These are phyloP conservation scores for Mesotaenium endlicherianum DNA, from an alignment of 139 green algal genomes.

Conservation along the genomic window DNA sequence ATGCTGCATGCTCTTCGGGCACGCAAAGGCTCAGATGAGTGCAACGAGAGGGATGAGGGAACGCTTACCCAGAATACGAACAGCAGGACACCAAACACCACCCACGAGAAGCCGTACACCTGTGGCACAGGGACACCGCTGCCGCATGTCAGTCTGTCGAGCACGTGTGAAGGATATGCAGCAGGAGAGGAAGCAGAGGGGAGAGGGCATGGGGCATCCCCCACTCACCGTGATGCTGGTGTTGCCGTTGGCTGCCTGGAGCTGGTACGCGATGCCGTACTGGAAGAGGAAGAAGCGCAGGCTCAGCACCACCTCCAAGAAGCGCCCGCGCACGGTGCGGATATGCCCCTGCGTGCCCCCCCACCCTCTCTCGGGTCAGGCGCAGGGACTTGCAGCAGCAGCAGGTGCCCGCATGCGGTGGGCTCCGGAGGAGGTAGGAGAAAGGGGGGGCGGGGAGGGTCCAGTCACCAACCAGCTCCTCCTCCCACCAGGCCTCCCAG, in stretches of 20 bases:
- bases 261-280: conserved; percentile 44
- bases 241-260: conserved; percentile 25
- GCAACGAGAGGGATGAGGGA: no score
- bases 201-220: no score
- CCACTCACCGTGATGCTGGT: conserved; percentile 25
- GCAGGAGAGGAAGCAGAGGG: not conserved
- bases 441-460: no score
- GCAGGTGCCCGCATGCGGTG: not conserved
- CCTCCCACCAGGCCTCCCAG: conserved; percentile 53
- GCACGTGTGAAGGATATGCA: not conserved
- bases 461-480: conserved; percentile 36
- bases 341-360: conserved; percentile 12
- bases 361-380: no score
- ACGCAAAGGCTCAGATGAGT: not conserved
- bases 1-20: no score
- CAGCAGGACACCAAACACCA: not conserved
- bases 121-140: not conserved
- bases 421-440: no score
- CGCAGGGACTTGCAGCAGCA: not conserved
- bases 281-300: conserved; percentile 50
- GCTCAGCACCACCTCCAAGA: conserved; percentile 29
- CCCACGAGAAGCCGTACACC: conserved; percentile 32
- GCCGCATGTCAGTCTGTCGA: no score
- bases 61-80: conserved; percentile 11
- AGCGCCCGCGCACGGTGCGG: conserved; percentile 3